A percentile compares a stretch with the other conserved stretches of the same genome.
Conservation (phyloP, 441 rosid genomes). For the Arabidopsis hybrid region DNA sequence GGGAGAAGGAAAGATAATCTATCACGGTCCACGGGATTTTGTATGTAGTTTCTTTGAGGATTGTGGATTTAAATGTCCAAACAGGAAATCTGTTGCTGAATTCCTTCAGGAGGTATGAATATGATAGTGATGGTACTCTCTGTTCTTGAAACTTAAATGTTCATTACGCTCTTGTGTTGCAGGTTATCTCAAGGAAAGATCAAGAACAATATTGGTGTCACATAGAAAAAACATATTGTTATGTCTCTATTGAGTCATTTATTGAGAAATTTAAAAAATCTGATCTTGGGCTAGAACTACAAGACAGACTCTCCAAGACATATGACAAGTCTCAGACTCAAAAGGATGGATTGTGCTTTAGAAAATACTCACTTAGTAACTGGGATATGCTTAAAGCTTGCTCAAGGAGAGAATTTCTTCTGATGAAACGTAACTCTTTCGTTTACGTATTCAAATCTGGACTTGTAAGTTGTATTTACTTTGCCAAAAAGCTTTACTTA, state of each 20-base stretch:
- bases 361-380: conserved; percentile 51
- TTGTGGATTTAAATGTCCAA: conserved; percentile 67
- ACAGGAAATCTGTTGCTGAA: conserved; percentile 68
- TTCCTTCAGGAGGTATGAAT: conserved; percentile 73
- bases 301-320: conserved; percentile 50
- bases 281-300: conserved; percentile 45
- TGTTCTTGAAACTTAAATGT: neutral
- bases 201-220: conserved; percentile 68
- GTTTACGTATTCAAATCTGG: conserved; percentile 56
- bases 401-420: conserved; percentile 64
- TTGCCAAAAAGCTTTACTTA: neutral
- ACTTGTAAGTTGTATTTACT: conserved; percentile 6
- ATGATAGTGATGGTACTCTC: neutral
- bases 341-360: conserved; percentile 50
- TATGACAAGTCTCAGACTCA: conserved; percentile 45
- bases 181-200: conserved; percentile 70
- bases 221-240: conserved; percentile 47
- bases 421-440: conserved; percentile 64
- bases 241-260: conserved; percentile 55
- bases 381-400: conserved; percentile 66
- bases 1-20: conserved; percentile 58
- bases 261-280: conserved; percentile 45
- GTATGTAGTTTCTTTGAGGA: conserved; percentile 47
- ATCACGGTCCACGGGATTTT: conserved; percentile 44
- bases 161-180: neutral